phyloP scores from a whole-genome alignment of 345 rosid species.

The Erodium maritimum region DNA sequence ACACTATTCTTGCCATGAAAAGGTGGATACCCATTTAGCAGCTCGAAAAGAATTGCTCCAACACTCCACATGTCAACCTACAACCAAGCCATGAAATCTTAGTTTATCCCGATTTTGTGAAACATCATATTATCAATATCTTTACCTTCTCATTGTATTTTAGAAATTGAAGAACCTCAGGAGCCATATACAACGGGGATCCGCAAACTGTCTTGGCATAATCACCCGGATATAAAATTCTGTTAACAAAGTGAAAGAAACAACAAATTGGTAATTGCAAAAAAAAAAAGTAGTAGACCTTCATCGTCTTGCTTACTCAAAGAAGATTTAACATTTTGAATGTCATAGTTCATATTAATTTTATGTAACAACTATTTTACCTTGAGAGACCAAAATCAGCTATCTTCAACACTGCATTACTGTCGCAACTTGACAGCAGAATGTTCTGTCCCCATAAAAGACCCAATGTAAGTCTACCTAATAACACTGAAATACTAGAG shows the following conservation, averaged over 20 bases:
- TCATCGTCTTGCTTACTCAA: neutral
- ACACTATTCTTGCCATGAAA: slow-evolving; percentile 44
- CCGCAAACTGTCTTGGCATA: slow-evolving; percentile 51
- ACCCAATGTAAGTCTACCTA: slow-evolving; percentile 7
- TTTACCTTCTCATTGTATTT: slow-evolving; percentile 51
- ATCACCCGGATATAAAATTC: slow-evolving; percentile 28
- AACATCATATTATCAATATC: neutral
- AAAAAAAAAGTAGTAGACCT: slow-evolving; percentile 2
- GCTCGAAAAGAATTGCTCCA: slow-evolving; percentile 63
- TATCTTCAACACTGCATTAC: slow-evolving; percentile 44
- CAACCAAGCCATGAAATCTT: slow-evolving; percentile 2
- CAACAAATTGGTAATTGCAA: neutral
- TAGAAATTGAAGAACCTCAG: slow-evolving; percentile 64
- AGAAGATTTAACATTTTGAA: neutral
- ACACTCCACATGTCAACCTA: slow-evolving; percentile 74
- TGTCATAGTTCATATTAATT: neutral
- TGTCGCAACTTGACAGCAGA: slow-evolving; percentile 30
- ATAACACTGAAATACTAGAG: neutral
- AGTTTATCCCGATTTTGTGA: slow-evolving; percentile 1
- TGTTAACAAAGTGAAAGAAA: slow-evolving; percentile 11
- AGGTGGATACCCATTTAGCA: slow-evolving; percentile 59
- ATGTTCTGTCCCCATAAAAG: slow-evolving; percentile 37
- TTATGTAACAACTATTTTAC: slow-evolving; percentile 19
- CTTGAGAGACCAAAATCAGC: slow-evolving; percentile 73
- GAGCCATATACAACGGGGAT: slow-evolving; percentile 68